Conservation (phyloP, 768 basidiomycete genomes). For the Suillus clintonianus region DNA sequence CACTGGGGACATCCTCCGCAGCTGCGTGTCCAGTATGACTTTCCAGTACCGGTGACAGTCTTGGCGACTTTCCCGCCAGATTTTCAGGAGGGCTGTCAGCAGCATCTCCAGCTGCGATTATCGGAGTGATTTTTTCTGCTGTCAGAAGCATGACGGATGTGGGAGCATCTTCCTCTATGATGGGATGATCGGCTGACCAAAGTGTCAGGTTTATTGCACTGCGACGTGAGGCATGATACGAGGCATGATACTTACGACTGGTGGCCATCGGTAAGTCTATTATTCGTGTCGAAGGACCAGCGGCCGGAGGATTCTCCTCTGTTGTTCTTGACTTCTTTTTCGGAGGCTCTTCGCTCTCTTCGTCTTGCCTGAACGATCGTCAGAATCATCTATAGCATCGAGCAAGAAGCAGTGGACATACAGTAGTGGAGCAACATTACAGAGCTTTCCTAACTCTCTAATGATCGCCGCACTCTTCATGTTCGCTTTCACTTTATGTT, state of each 20-base stretch:
- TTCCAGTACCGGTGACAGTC: background rate
- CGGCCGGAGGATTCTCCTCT: background rate
- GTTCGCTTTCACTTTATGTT: conserved; percentile 21
- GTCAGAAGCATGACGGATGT: background rate
- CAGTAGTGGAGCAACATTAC: background rate
- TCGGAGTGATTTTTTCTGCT: background rate
- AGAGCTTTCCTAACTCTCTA: conserved; percentile 14
- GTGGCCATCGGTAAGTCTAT: conserved; percentile 19
- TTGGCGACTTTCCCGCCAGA: background rate
- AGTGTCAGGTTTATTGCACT: background rate
- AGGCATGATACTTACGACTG: conserved; percentile 25
- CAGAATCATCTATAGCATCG: conserved; percentile 6
- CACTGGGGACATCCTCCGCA: conserved; percentile 9
- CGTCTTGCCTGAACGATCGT: conserved; percentile 18
- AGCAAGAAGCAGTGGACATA: conserved; percentile 3
- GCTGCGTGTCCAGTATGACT: background rate
- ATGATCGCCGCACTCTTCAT: conserved; percentile 20
- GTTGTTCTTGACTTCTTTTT: background rate
- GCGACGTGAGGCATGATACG: no score
- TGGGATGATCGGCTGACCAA: background rate
- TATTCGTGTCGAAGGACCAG: conserved; percentile 2
- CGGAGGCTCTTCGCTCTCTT: background rate
- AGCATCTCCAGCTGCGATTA: background rate
- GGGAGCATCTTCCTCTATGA: background rate
- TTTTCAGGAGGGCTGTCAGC: no score